Conservation (phyloP, 1,284 basidiomycete species). For the Pholiota adiposa region DNA sequence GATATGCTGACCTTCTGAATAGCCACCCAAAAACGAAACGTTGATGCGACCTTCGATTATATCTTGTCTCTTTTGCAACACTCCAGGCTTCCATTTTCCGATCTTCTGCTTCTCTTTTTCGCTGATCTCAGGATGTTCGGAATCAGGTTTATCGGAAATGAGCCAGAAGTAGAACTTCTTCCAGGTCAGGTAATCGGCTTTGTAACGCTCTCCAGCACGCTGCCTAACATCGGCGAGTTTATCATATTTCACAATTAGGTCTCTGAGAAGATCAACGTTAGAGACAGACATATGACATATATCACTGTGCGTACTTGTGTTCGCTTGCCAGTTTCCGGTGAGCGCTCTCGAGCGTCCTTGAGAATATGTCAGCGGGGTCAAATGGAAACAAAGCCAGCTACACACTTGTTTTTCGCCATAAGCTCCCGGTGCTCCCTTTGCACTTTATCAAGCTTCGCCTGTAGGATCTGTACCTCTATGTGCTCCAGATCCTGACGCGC, state of each 20-base stretch:
- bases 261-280: slow-evolving; percentile 4
- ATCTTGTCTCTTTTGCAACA: slow-evolving; percentile 29
- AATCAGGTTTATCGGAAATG: slow-evolving; percentile 36
- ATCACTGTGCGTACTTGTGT: slow-evolving; percentile 7
- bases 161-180: slow-evolving; percentile 48
- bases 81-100: slow-evolving; percentile 5
- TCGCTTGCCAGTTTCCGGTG: slow-evolving; percentile 22
- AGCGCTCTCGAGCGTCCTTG: slow-evolving; percentile 10
- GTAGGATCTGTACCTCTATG: slow-evolving; percentile 26
- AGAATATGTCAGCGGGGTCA: neutral
- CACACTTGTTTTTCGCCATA: slow-evolving; percentile 14
- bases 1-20: slow-evolving; percentile 13
- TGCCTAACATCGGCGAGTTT: slow-evolving; percentile 44
- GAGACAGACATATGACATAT: neutral
- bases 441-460: slow-evolving; percentile 24
- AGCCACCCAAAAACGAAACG: slow-evolving; percentile 11
- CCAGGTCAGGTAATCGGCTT: slow-evolving; percentile 55
- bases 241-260: slow-evolving; percentile 40
- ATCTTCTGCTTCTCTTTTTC: slow-evolving; percentile 22
- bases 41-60: slow-evolving; percentile 28
- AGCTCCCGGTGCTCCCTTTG: slow-evolving; percentile 26
- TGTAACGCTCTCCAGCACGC: slow-evolving; percentile 48
- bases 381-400: neutral
- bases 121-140: slow-evolving; percentile 23
- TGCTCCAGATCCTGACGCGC: slow-evolving; percentile 28